A percentile compares a stretch with the other conserved stretches of the same genome.
Conservation (phyloP, 495 filamentous ascomycete genomes). For the Daldinia concentrica region DNA sequence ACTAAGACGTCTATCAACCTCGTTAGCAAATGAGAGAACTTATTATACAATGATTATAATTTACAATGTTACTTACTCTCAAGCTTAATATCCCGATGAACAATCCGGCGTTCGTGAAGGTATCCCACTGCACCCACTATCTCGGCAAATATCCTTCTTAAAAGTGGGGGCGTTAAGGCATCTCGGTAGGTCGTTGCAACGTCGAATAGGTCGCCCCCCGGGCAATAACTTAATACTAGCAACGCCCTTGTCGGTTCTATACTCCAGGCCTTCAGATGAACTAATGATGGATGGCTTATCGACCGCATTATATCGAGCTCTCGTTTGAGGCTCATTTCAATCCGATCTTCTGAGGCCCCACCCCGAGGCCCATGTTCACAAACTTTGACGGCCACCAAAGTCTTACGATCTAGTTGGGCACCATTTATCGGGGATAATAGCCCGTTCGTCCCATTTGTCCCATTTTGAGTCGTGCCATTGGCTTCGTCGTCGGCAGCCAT, state of each 20-base stretch:
- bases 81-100: constrained; percentile 96
- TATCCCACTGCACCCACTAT: constrained; percentile 85
- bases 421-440: constrained; percentile 44
- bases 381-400: constrained; percentile 92
- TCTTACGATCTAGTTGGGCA: constrained; percentile 62
- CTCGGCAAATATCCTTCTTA: constrained; percentile 90
- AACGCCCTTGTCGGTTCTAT: constrained; percentile 82
- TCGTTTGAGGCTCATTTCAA: constrained; percentile 90
- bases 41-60: background rate
- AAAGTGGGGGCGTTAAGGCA: constrained; percentile 70
- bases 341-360: constrained; percentile 84
- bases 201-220: constrained; percentile 95
- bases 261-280: constrained; percentile 88
- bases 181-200: constrained; percentile 75
- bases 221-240: constrained; percentile 88
- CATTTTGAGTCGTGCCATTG: constrained; percentile 23
- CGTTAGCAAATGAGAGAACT: constrained; percentile 29
- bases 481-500: constrained; percentile 52
- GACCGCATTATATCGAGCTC: constrained; percentile 92
- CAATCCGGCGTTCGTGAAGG: constrained; percentile 84
- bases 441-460: constrained; percentile 32
- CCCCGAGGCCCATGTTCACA: constrained; percentile 94
- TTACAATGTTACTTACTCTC: constrained; percentile 75
- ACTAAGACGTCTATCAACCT: constrained; percentile 80
- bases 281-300: constrained; percentile 86